Conservation (phyloP, 108 stramenopile genomes). For the Nitzschia sp. region DNA sequence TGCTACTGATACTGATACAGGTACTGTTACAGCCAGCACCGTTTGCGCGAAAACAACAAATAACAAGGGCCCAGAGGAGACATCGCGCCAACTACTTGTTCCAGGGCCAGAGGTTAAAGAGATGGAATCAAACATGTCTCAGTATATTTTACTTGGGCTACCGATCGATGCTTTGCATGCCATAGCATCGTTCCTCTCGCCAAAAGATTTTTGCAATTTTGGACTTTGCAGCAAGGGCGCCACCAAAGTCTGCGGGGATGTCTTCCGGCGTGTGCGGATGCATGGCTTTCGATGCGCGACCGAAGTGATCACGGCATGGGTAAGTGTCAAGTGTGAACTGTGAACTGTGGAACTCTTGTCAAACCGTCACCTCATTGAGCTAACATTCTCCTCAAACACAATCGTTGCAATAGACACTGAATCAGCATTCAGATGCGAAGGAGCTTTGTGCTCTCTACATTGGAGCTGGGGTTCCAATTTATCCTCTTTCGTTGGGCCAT, state of each 20-base stretch:
- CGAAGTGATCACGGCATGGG: constrained; percentile 74
- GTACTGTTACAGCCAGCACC: background rate
- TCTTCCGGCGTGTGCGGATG: constrained; percentile 61
- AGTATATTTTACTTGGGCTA: constrained; percentile 12
- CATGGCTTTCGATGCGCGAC: constrained; percentile 80
- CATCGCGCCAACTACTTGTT: background rate
- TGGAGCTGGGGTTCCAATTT: constrained; percentile 71
- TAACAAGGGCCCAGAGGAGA: background rate
- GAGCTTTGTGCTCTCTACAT: constrained; percentile 77
- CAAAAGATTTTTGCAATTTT: constrained; percentile 48
- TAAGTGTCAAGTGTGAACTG: constrained; percentile 23
- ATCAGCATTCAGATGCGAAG: constrained; percentile 75
- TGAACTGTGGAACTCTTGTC: background rate
- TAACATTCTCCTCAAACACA: background rate
- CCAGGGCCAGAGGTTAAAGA: background rate
- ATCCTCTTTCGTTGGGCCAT: constrained; percentile 70
- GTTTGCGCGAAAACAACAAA: background rate
- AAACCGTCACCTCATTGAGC: background rate
- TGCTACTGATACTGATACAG: too few relatives aligned
- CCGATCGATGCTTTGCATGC: constrained; percentile 58
- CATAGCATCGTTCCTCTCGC: constrained; percentile 56
- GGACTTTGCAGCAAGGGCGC: constrained; percentile 30
- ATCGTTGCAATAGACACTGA: constrained; percentile 40
- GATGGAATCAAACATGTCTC: background rate
- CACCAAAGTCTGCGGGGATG: constrained; percentile 31